phyloP scores from a whole-genome alignment of 2,329 filamentous ascomycete genomes.

The Verticillium klebahnii region DNA sequence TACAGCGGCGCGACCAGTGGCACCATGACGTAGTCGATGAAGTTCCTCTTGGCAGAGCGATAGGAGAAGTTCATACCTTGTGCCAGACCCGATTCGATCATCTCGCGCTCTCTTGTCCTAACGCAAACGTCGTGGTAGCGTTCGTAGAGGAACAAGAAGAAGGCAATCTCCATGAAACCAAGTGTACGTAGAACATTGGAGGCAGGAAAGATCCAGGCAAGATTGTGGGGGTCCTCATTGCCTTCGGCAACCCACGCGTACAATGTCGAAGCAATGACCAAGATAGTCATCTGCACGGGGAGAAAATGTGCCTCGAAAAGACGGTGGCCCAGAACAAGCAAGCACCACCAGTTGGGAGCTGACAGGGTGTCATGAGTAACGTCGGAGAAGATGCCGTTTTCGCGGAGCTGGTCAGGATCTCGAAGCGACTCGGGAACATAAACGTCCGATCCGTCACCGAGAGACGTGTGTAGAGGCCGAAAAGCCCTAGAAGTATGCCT shows the following conservation, averaged over 20 bases:
- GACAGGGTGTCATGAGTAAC: slow-evolving; percentile 46
- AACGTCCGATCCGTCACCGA: slow-evolving; percentile 39
- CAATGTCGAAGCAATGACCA: slow-evolving; percentile 57
- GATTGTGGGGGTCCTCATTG: slow-evolving; percentile 43
- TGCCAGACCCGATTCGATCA: slow-evolving; percentile 59
- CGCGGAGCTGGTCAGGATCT: slow-evolving; percentile 32
- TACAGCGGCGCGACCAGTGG: slow-evolving; percentile 65
- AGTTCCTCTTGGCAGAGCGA: slow-evolving; percentile 50
- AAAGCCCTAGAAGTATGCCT: slow-evolving; percentile 52
- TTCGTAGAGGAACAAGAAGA: slow-evolving; percentile 65
- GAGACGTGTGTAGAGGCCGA: slow-evolving; percentile 49
- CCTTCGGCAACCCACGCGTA: slow-evolving; percentile 52
- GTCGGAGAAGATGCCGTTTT: slow-evolving; percentile 51
- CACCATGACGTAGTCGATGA: slow-evolving; percentile 59
- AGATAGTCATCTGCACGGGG: slow-evolving; percentile 61
- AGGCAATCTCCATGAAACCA: slow-evolving; percentile 58
- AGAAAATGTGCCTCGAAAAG: slow-evolving; percentile 73
- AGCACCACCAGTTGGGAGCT: slow-evolving; percentile 49
- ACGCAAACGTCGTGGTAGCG: slow-evolving; percentile 61
- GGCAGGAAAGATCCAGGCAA: slow-evolving; percentile 55
- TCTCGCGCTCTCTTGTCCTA: slow-evolving; percentile 57
- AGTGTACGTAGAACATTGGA: slow-evolving; percentile 56
- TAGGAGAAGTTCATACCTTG: slow-evolving; percentile 63
- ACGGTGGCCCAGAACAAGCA: slow-evolving; percentile 57
- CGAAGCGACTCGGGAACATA: slow-evolving; percentile 44